Percentiles rank a stretch among this genome's conserved stretches.
phyloP scores from a whole-genome alignment of 2,329 filamentous ascomycete species.

The Sarocladiaceae sp. region DNA sequence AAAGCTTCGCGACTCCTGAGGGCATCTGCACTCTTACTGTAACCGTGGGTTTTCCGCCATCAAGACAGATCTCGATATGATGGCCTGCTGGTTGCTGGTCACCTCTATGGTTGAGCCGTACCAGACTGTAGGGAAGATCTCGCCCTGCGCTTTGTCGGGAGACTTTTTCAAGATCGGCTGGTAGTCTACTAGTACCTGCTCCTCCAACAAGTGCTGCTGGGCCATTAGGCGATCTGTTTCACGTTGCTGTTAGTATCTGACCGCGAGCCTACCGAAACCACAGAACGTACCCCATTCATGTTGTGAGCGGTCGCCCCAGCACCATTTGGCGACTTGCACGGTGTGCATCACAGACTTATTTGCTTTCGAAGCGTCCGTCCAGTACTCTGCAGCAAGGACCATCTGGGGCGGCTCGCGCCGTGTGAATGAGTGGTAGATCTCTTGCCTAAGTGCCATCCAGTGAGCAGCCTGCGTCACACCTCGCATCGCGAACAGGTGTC shows the following conservation, averaged over 20 bases:
- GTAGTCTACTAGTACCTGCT: constrained; percentile 23
- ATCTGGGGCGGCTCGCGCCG: constrained; percentile 31
- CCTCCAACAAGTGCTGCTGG: constrained; percentile 29
- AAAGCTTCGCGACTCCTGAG: background rate
- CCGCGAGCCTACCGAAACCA: no score
- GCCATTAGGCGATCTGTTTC: constrained; percentile 26
- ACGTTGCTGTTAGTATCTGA: background rate
- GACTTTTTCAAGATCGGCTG: constrained; percentile 27
- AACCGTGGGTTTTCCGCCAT: constrained; percentile 32
- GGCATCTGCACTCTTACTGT: constrained; percentile 23
- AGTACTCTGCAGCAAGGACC: constrained; percentile 26
- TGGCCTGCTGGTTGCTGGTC: constrained; percentile 32
- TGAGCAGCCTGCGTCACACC: constrained; percentile 33
- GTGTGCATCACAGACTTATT: constrained; percentile 36
- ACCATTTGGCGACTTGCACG: constrained; percentile 34
- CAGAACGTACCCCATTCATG: constrained; percentile 28
- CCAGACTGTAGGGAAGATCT: constrained; percentile 34
- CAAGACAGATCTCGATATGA: constrained; percentile 33
- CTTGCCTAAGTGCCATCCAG: constrained; percentile 35
- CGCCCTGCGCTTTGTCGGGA: constrained; percentile 29
- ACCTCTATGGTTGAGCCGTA: constrained; percentile 32
- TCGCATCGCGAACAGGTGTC: constrained; percentile 27
- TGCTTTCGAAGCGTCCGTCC: constrained; percentile 27
- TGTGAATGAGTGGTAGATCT: constrained; percentile 35
- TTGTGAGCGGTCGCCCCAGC: constrained; percentile 27